Percentiles rank a stretch among this genome's conserved stretches.
Conservation (phyloP, 129 eudicot species). For the Helichrysum umbraculigerum region DNA sequence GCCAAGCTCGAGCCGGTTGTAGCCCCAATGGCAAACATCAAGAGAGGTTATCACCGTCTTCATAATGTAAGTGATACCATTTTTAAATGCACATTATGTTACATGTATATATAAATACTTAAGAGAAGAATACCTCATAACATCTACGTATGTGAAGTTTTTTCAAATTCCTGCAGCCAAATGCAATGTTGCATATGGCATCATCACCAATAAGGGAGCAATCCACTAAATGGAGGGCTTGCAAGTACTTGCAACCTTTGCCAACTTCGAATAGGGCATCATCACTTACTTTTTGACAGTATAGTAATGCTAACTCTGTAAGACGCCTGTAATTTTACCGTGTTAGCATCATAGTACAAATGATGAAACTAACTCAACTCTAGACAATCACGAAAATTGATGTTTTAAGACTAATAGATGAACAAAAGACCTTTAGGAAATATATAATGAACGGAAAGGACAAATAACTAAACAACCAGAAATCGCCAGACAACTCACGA, state of each 20-base stretch:
- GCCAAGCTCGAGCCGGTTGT: too few species aligned
- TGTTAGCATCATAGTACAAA: neutral
- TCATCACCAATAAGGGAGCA: constrained; percentile 7
- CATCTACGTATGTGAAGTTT: constrained; percentile 15
- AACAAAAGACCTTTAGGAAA: neutral
- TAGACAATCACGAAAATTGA: neutral
- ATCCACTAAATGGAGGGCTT: constrained; percentile 16
- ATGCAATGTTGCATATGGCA: constrained; percentile 1
- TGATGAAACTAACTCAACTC: neutral
- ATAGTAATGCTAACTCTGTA: constrained; percentile 2
- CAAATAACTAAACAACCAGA: neutral
- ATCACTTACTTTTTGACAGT: constrained; percentile 21
- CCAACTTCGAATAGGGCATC: constrained; percentile 9
- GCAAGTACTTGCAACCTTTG: constrained; percentile 11
- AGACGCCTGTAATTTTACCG: constrained; percentile 3
- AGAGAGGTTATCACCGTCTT: neutral
- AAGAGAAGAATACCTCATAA: constrained; percentile 8
- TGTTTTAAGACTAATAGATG: neutral
- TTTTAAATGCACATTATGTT: neutral
- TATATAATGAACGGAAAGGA: neutral
- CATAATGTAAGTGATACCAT: neutral
- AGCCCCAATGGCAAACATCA: neutral
- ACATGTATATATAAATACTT: neutral
- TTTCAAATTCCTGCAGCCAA: constrained; percentile 7
- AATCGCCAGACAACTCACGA: neutral